Evolutionary conservation across 192 early-diverging fungal species (phyloP), one percentile per base, ranked within the genome.

Genomic region (Backusella psychrophila): DNA sequence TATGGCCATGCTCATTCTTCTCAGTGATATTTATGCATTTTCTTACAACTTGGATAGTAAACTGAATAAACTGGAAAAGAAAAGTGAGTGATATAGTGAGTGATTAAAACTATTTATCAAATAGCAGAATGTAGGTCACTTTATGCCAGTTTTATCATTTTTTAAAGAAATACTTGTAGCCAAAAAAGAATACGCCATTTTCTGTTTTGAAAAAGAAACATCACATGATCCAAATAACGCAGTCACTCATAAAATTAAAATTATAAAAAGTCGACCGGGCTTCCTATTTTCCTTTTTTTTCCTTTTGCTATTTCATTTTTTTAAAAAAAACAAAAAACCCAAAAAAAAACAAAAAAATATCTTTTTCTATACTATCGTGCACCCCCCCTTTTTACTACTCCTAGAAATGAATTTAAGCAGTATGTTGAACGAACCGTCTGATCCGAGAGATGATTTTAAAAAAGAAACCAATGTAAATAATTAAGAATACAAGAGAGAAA

Each of bases 401-500:
- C 34, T 41, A 44, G 65, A 46, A 9, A 75, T 75, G 74, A 41
- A 75, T 67, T 35, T 75, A 42, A 21, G 39, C 23, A 75, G 74
- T 29, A 75, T 75, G 74, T 53, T 75, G 9, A 75, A 75, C 66
- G 74, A 59, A 9, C 17, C 49, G 17, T 35, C 44, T n/a, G 19
- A 23, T 31, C 41, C 31, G 70, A 72, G 41, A 72, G 39, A 44
- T 39, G 9, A 26, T 31, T 33, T 72, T 11, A 23, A 42, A 33
- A 44, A 46, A 72, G 70, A 72, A 44, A 72, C 39, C 23, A 42
- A 44, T 39, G 70, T 59, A 59, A 73, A 49, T 36, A 33, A 31
- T 11, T 36, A 33, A 31, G 6, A 19, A 71, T 46, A 31, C n/a
- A 35, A 68, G 17, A 26, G 36, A 0, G 11, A 49, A 49, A 49